Conservation (phyloP, 2,329 filamentous ascomycete species). For the Colletotrichum eremochloae region DNA sequence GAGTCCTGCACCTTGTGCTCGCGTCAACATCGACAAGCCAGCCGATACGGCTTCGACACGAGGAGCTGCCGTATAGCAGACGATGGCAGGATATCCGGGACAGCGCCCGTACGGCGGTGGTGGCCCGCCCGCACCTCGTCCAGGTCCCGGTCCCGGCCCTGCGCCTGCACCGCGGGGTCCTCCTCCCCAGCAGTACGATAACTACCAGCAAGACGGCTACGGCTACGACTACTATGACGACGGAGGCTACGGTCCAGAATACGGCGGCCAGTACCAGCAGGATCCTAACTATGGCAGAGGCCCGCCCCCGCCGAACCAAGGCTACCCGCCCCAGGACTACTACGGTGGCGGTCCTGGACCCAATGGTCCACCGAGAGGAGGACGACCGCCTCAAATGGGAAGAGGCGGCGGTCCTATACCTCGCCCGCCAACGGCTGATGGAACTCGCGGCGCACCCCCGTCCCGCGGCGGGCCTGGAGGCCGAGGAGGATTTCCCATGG, state of each 20-base stretch:
- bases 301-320: constrained; percentile 52
- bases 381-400: constrained; percentile 58
- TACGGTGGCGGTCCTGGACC: constrained; percentile 56
- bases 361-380: constrained; percentile 56
- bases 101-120: constrained; percentile 64
- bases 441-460: constrained; percentile 55
- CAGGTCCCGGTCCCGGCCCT: constrained; percentile 47
- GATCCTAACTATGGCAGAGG: constrained; percentile 61
- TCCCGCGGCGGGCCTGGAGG: constrained; percentile 51
- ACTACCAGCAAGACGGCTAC: constrained; percentile 59
- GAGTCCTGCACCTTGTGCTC: constrained; percentile 11
- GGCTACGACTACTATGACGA: constrained; percentile 61
- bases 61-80: constrained; percentile 24
- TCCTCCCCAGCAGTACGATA: constrained; percentile 56
- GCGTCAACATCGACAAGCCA: background rate
- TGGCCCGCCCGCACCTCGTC: constrained; percentile 57
- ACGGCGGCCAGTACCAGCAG: constrained; percentile 58
- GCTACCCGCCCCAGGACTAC: constrained; percentile 59
- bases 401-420: constrained; percentile 61
- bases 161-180: constrained; percentile 48
- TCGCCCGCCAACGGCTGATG: constrained; percentile 56
- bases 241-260: constrained; percentile 54
- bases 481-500: constrained; percentile 51
- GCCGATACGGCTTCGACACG: constrained; percentile 13
- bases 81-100: constrained; percentile 52